Base-by-base conservation (phyloP, 2,329 filamentous ascomycete genomes). In the Colletotrichum tofieldiae region DNA sequence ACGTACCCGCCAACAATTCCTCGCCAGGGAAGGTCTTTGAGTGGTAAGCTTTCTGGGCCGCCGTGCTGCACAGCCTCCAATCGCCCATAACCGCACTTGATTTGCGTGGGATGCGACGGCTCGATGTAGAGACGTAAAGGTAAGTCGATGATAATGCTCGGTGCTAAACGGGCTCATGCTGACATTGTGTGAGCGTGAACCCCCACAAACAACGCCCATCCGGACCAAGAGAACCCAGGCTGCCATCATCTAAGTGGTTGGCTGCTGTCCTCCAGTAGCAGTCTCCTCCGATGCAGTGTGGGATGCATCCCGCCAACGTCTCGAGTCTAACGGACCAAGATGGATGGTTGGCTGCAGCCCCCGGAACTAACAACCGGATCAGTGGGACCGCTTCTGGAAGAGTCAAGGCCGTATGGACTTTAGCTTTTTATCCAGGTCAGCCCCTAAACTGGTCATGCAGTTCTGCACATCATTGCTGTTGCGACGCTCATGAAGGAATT, bases 311-410 rank as follows among this genome's bases (percentile, higher is more conserved):
- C 65, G 65, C 49, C 63, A 61, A 35, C 51, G 29, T 68, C 51
- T 58, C n/a, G 26, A 64, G 37, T 43, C 55, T 54, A 39, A 63
- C 9, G 18, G 52, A 49, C 23, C 60, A 51, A n/a, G 39, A 43
- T 68, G 23, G 20, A 37, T 52, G 69, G 65, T 52, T 69, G 65
- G 69, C 58, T 65, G 56, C 63, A 71, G 62, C 60, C 29, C 35
- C 52, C 55, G 55, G 67, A 71, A 26, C 43, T 9, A 20, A 41
- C 61, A 62, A 71, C 71, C 61, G 61, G 47, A 55, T 65, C 61
- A 65, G n/a, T 65, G 65, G 65, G 37, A 72, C 56, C 41, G 52
- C 59, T 64, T 49, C 43, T 66, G 49, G 71, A 58, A 64, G n/a
- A 63, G 26, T 20, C 58, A 59, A n/a, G 52, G 49, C 23, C 29